Percentiles rank a stretch among this genome's conserved stretches.
These are phyloP conservation scores for Botrytis squamosa DNA, from an alignment of 2,329 filamentous ascomycete genomes.

Conservation along the genomic window DNA sequence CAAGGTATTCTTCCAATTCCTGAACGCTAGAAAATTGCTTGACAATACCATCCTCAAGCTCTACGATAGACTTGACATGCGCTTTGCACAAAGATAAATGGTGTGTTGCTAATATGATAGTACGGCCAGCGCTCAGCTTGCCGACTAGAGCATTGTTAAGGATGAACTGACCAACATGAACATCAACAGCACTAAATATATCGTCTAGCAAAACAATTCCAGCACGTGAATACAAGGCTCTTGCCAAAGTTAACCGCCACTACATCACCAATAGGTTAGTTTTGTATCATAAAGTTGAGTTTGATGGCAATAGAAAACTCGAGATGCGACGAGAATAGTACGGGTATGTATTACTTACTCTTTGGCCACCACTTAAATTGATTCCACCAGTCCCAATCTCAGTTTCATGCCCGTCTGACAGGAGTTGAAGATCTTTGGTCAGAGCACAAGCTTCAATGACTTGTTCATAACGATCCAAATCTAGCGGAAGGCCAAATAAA, in stretches of 20 bases:
- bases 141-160: constrained; percentile 72
- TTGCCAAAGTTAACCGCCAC: constrained; percentile 74
- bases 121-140: constrained; percentile 64
- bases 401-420: constrained; percentile 72
- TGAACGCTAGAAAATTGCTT: constrained; percentile 17
- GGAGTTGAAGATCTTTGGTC: constrained; percentile 69
- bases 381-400: constrained; percentile 82
- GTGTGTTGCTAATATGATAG: constrained; percentile 76
- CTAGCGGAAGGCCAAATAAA: constrained; percentile 68
- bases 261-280: constrained; percentile 42
- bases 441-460: constrained; percentile 70
- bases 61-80: constrained; percentile 70
- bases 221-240: constrained; percentile 74
- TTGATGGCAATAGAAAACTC: background rate
- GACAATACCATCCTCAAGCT: constrained; percentile 41
- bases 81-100: constrained; percentile 69
- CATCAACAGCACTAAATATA: constrained; percentile 77
- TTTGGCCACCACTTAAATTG: constrained; percentile 75
- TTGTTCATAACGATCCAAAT: constrained; percentile 63
- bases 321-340: background rate
- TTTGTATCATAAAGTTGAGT: background rate
- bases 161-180: constrained; percentile 74
- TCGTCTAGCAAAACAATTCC: constrained; percentile 78
- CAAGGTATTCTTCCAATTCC: constrained; percentile 21
- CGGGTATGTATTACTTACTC: background rate